Evolutionary conservation across 257 asterid genomes (phyloP), one percentile per base, ranked within the genome.

Genomic region (Solanum appendiculatum): DNA sequence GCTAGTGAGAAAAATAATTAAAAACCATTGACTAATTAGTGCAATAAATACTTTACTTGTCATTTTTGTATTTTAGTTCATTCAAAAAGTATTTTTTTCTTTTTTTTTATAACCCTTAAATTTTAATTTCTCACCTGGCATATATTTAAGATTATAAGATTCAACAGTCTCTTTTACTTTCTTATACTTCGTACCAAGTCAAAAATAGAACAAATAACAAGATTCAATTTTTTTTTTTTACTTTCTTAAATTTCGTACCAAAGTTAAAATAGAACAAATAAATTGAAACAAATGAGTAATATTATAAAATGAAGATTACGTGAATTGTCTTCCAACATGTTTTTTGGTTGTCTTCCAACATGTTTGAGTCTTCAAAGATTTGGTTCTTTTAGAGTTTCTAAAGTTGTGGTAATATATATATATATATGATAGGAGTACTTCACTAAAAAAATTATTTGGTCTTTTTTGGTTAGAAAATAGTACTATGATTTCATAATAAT

Each of bases 81-180:
- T 20, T 58, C 21, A 58, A 11, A 54, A 48, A 21, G 0, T 18
- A 34, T 51, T 5, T 51, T 48, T 51, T 56, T 56, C 12, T 56
- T 12, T 56, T 56, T 56, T 56, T 8, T 3, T 4, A 21, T 23
- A n/a, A 23, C 5, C 23, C 2, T 60, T 60, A 9, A 4, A 60
- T 21, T 0, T 4, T 2, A 23, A 10, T 9, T 60, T 9, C 3
- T 2, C 0, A 42, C 5, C 3, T 42, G 48, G 10, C 15, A 0
- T 42, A 42, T 42, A 42, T 42, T 42, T 42, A 11, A 42, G 15
- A 42, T 42, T 11, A 42, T 42, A 42, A 54, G 0, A 56, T 56
- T 56, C 6, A 56, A 21, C 1, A 0, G 5, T 21, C 5, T 3
- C 5, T 56, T 56, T 56, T 56, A 56, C 1, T 56, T 56, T 58